A percentile compares a stretch with the other conserved stretches of the same genome.
phyloP scores from a whole-genome alignment of 108 stramenopile species.

The Epithemia pelagica region DNA sequence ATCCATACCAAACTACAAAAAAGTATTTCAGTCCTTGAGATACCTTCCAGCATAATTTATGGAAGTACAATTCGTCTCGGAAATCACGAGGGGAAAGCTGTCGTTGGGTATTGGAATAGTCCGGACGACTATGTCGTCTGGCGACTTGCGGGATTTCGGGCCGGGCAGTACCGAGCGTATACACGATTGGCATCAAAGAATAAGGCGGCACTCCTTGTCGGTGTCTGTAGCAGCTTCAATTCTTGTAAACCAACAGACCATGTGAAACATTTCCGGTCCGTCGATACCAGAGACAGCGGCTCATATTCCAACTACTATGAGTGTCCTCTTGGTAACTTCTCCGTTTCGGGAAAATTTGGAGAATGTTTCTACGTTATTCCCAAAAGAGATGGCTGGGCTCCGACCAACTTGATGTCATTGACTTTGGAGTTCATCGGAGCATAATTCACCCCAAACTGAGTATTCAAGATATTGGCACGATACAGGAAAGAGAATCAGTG shows the following conservation, averaged over 20 bases:
- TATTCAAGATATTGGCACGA: too few species aligned
- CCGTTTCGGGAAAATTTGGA: neutral
- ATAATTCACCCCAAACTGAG: too few species aligned
- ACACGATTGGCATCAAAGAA: neutral
- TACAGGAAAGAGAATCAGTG: too few species aligned
- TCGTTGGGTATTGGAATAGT: too few species aligned
- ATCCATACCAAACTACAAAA: neutral
- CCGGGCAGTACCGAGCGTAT: neutral
- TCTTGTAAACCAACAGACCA: neutral
- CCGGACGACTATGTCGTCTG: neutral
- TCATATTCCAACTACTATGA: neutral
- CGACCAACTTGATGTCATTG: neutral
- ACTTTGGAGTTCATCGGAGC: neutral
- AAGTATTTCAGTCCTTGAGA: too few species aligned
- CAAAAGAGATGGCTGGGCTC: neutral
- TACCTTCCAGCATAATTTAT: too few species aligned
- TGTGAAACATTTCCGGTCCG: neutral
- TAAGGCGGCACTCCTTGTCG: neutral
- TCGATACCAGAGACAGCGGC: neutral
- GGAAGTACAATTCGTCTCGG: too few species aligned
- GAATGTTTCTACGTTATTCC: neutral
- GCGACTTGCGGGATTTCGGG: neutral
- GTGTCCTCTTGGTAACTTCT: neutral
- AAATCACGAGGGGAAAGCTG: too few species aligned
- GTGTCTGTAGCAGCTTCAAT: neutral